Evolutionary conservation across 225 moss, liverwort and hornwort genomes (phyloP), one percentile per base, ranked within the genome.

Genomic region (Bryoerythrophyllum caledonicum): DNA sequence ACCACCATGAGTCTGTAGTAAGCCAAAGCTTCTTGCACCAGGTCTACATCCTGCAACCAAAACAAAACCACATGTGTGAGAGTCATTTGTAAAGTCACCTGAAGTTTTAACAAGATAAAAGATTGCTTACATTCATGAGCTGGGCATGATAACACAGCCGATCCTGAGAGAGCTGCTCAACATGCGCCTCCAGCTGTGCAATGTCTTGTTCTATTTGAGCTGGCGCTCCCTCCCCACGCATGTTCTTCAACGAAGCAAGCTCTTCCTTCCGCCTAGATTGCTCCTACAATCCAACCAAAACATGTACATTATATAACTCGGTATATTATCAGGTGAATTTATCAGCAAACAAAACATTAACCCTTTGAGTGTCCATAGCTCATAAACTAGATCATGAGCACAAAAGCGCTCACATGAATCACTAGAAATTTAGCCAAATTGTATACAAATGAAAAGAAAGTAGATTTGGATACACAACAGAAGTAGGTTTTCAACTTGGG

Each of bases 1-100:
- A 90, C 84, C 67, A 99, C 89, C 94, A 99, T 93, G 74, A 99
- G 84, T 77, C 91, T 88, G 78, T 99, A 99, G 77, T 76, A 99
- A 57, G 85, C 79, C 84, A 99, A 81, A 55, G 90, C 93, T 67
- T 89, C 84, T 71, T 99, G 97, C 61, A 99, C 72, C 49, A 99
- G 83, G 26, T 82, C 61, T 54, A 85, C 86, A 75, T 99, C 97
- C 97, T 99, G 94, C 68, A 87, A n/a, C 54, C 77, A 80, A 15
- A 15, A 15, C 23, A 70, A 52, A 80, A 78, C 48, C 67, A 20
- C 68, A 57, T 24, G 64, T 63, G 57, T 5, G 16, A 46, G 46
- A 46, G 1, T 46, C 14, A 16, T 46, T 46, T 16, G 16, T 46
- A 46, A 15, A 46, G 15, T 17, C 46, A 16, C 46, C 46, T 0